Evolutionary conservation across 495 filamentous ascomycete genomes (phyloP).

Genomic region (Podospora pseudopauciseta): DNA sequence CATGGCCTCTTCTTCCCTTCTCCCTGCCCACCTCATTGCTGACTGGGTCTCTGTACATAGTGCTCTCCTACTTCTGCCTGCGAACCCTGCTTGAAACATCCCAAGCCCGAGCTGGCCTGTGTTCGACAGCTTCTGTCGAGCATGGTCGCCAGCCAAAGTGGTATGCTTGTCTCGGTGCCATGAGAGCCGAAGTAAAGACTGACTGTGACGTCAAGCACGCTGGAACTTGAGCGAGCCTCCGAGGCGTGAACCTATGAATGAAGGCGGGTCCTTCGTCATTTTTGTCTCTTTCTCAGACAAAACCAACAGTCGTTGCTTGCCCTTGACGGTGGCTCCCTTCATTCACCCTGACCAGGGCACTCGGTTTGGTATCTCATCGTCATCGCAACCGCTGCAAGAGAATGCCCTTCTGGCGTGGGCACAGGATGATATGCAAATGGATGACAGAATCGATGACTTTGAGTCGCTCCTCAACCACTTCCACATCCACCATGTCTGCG

Average conservation of each 20-base stretch:
- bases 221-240: slow-evolving; percentile 12
- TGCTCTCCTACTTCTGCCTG: slow-evolving; percentile 11
- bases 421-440: slow-evolving; percentile 10
- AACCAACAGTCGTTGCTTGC: slow-evolving; percentile 11
- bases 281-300: slow-evolving; percentile 16
- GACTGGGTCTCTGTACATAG: slow-evolving; percentile 4
- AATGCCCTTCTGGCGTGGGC: slow-evolving; percentile 14
- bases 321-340: slow-evolving; percentile 11
- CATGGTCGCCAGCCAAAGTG: neutral
- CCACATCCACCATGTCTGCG: slow-evolving; percentile 14
- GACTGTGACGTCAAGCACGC: slow-evolving; percentile 13
- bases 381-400: slow-evolving; percentile 1
- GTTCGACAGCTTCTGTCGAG: slow-evolving; percentile 4
- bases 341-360: neutral
- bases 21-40: neutral
- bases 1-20: neutral
- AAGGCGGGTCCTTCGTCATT: neutral
- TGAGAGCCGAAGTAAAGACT: slow-evolving; percentile 1
- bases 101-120: slow-evolving; percentile 5
- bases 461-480: slow-evolving; percentile 22
- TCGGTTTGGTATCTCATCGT: slow-evolving; percentile 3
- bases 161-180: neutral
- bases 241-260: neutral
- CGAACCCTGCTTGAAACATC: neutral
- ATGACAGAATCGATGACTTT: slow-evolving; percentile 10